phyloP scores from a whole-genome alignment of 768 basidiomycete genomes.

The Gloeopeniophorella convolvens region DNA sequence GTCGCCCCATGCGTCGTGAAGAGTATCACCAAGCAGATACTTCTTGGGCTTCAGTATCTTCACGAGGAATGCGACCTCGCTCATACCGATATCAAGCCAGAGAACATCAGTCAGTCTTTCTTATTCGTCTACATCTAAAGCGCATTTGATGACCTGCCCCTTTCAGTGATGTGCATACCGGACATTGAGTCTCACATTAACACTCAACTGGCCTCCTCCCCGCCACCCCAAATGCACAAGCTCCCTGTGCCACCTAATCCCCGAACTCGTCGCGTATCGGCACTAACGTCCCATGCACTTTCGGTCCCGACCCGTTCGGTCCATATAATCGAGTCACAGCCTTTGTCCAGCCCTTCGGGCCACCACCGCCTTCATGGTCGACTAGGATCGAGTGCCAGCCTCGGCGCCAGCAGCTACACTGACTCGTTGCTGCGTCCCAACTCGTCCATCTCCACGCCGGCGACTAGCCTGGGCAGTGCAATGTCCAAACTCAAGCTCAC shows the following conservation, averaged over 20 bases:
- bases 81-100: constrained; percentile 92
- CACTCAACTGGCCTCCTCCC: constrained; percentile 58
- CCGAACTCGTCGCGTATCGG: constrained; percentile 50
- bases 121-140: neutral
- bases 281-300: constrained; percentile 48
- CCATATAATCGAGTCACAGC: constrained; percentile 80
- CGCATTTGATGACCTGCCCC: neutral
- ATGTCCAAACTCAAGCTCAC: constrained; percentile 23
- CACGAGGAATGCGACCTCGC: constrained; percentile 91
- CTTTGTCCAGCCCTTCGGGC: constrained; percentile 47
- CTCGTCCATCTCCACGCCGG: constrained; percentile 23
- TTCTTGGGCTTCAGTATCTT: constrained; percentile 85
- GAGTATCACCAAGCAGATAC: constrained; percentile 77
- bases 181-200: constrained; percentile 70
- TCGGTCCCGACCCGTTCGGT: constrained; percentile 53
- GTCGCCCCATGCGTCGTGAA: constrained; percentile 80
- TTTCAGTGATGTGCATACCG: constrained; percentile 74
- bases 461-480: constrained; percentile 28
- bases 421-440: constrained; percentile 15
- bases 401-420: constrained; percentile 25
- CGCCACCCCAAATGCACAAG: constrained; percentile 69
- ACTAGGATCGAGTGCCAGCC: constrained; percentile 25
- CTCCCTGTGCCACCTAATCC: constrained; percentile 75
- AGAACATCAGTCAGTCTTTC: constrained; percentile 80
- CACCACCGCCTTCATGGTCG: constrained; percentile 12